Conservation (phyloP, 169 alveolate species). For the Ichthyophthirius multifiliis region DNA sequence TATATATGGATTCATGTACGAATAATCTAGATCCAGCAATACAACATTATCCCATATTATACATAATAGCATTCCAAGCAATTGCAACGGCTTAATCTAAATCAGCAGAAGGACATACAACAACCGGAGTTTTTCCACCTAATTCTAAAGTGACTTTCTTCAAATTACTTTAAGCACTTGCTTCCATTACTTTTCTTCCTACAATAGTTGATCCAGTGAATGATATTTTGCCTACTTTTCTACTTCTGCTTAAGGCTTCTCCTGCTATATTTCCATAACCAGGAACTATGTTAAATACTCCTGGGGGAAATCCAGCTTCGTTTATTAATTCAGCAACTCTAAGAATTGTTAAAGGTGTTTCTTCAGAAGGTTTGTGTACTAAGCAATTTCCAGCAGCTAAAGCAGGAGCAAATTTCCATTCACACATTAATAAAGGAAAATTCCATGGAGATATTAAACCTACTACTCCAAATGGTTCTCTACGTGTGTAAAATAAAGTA, state of each 20-base stretch:
- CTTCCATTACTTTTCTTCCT: slow-evolving; percentile 62
- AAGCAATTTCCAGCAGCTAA: slow-evolving; percentile 79
- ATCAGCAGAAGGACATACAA: slow-evolving; percentile 83
- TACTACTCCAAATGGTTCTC: slow-evolving; percentile 88
- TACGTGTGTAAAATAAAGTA: slow-evolving; percentile 58
- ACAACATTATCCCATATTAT: slow-evolving; percentile 83
- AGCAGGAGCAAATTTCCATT: slow-evolving; percentile 81
- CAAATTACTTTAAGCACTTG: slow-evolving; percentile 52
- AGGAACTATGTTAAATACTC: slow-evolving; percentile 81
- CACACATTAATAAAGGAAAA: slow-evolving; percentile 81
- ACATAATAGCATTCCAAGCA: slow-evolving; percentile 70
- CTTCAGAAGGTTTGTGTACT: slow-evolving; percentile 85
- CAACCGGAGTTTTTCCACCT: slow-evolving; percentile 89
- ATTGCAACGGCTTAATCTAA: slow-evolving; percentile 76
- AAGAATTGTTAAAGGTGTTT: slow-evolving; percentile 83
- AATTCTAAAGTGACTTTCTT: slow-evolving; percentile 83
- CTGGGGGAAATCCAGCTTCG: slow-evolving; percentile 87
- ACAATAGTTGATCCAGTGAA: slow-evolving; percentile 88
- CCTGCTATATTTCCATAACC: slow-evolving; percentile 86
- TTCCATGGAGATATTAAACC: slow-evolving; percentile 92
- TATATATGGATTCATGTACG: slow-evolving; percentile 80
- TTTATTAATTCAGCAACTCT: slow-evolving; percentile 66
- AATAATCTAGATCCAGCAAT: slow-evolving; percentile 74
- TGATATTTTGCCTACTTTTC: slow-evolving; percentile 71
- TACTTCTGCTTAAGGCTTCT: slow-evolving; percentile 54